Evolutionary conservation across 306 rosid species (phyloP).

Genomic region (Heteromeles arbutifolia): DNA sequence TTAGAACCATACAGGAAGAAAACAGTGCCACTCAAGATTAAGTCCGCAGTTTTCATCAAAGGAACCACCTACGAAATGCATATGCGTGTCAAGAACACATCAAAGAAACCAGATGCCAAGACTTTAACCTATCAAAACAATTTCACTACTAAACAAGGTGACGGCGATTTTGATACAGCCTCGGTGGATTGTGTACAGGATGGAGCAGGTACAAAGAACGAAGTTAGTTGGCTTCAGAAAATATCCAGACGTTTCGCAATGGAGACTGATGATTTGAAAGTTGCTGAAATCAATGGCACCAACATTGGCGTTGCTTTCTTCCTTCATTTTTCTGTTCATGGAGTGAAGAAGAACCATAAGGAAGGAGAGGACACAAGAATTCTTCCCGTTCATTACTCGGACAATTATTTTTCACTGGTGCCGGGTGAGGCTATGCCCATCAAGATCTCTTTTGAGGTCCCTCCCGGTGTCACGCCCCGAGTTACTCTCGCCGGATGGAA

Average conservation of each 20-base stretch:
- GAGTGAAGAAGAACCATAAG: slow-evolving; percentile 33
- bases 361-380: slow-evolving; percentile 83
- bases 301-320: slow-evolving; percentile 67
- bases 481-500: slow-evolving; percentile 74
- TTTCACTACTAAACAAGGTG: slow-evolving; percentile 27
- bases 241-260: slow-evolving; percentile 30
- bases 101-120: slow-evolving; percentile 35
- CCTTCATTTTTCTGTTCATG: slow-evolving; percentile 74
- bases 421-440: slow-evolving; percentile 64
- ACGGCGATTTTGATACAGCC: slow-evolving; percentile 25
- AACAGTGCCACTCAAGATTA: slow-evolving; percentile 64
- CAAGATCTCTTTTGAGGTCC: slow-evolving; percentile 61
- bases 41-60: slow-evolving; percentile 41
- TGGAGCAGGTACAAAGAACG: slow-evolving; percentile 24
- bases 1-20: slow-evolving; percentile 65
- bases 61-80: slow-evolving; percentile 60
- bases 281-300: slow-evolving; percentile 43
- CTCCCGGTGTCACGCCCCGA: slow-evolving; percentile 62
- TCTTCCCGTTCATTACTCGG: slow-evolving; percentile 86
- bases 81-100: slow-evolving; percentile 60
- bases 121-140: slow-evolving; percentile 28
- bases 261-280: slow-evolving; percentile 31
- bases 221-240: slow-evolving; percentile 31
- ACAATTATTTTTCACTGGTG: slow-evolving; percentile 71
- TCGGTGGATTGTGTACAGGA: slow-evolving; percentile 18